These are phyloP conservation scores for Diaporthe sp. DNA, from an alignment of 2,329 filamentous ascomycete genomes.

Conservation along the genomic window DNA sequence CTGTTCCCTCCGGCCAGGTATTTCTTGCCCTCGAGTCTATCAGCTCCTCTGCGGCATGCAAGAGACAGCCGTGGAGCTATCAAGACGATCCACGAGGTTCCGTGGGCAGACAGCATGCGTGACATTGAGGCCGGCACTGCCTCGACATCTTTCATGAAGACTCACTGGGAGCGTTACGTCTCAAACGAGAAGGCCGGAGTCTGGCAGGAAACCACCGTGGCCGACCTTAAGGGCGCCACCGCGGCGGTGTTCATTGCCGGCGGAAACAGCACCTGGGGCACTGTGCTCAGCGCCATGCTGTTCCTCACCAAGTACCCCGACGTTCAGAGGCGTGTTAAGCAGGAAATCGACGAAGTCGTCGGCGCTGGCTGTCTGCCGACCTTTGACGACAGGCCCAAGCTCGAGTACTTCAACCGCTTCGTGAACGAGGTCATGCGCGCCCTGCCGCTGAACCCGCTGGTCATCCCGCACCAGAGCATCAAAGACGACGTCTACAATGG, in stretches of 20 bases:
- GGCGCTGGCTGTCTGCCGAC: conserved; percentile 59
- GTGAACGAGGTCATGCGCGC: conserved; percentile 61
- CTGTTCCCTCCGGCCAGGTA: conserved; percentile 59
- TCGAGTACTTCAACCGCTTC: conserved; percentile 60
- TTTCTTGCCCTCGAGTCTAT: conserved; percentile 53
- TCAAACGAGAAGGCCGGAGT: conserved; percentile 46
- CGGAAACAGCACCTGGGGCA: conserved; percentile 59
- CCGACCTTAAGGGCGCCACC: conserved; percentile 63
- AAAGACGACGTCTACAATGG: conserved; percentile 69
- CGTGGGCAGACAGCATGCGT: conserved; percentile 50
- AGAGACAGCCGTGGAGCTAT: conserved; percentile 50
- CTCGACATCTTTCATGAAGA: conserved; percentile 48
- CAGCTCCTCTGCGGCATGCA: conserved; percentile 43
- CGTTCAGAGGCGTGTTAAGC: conserved; percentile 60
- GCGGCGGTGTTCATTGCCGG: conserved; percentile 63
- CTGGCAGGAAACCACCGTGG: conserved; percentile 51
- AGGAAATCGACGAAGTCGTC: conserved; percentile 60
- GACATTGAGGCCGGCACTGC: conserved; percentile 50
- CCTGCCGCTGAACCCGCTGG: conserved; percentile 60
- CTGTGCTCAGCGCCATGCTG: conserved; percentile 56
- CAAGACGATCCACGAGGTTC: conserved; percentile 56
- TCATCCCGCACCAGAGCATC: conserved; percentile 66
- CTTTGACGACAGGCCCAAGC: conserved; percentile 56
- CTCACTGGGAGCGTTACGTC: conserved; percentile 46
- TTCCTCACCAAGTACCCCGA: conserved; percentile 57